Conservation (phyloP, 2,329 filamentous ascomycete species). For the Magnaporthiopsis incrustans region DNA sequence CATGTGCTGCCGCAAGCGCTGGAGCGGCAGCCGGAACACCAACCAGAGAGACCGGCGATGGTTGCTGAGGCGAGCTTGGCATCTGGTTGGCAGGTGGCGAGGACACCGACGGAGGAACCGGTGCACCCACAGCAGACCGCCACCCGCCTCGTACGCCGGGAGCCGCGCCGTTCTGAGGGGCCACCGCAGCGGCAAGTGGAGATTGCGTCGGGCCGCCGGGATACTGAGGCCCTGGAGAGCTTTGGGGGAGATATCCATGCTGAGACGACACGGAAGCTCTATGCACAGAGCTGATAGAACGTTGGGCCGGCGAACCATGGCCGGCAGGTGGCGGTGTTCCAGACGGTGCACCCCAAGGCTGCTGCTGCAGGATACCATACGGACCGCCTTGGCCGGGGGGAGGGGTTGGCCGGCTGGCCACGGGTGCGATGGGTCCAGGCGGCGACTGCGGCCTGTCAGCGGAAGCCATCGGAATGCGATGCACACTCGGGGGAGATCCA, state of each 20-base stretch:
- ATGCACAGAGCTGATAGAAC: slow-evolving; percentile 9
- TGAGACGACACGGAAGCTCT: slow-evolving; percentile 7
- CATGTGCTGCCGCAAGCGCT: background rate
- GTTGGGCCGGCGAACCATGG: background rate
- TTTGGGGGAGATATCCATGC: background rate
- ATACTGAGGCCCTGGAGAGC: background rate
- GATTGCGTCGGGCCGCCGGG: background rate
- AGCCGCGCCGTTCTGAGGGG: background rate
- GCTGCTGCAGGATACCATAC: background rate
- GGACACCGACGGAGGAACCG: background rate
- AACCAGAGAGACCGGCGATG: background rate
- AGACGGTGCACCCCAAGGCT: background rate
- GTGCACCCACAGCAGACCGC: background rate
- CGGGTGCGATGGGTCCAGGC: too few relatives aligned
- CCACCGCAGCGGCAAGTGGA: background rate
- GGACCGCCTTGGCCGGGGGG: too few relatives aligned
- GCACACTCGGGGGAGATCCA: too few relatives aligned
- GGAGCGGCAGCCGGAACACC: background rate
- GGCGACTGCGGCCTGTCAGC: too few relatives aligned
- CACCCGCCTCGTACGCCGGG: background rate
- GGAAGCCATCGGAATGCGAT: too few relatives aligned
- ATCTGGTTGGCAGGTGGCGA: background rate
- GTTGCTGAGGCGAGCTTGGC: background rate
- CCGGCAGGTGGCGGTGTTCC: background rate
- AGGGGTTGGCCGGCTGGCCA: background rate